A percentile compares a stretch with the other conserved stretches of the same genome.
phyloP scores from a whole-genome alignment of 768 basidiomycete species.

The Grammothele lineata region DNA sequence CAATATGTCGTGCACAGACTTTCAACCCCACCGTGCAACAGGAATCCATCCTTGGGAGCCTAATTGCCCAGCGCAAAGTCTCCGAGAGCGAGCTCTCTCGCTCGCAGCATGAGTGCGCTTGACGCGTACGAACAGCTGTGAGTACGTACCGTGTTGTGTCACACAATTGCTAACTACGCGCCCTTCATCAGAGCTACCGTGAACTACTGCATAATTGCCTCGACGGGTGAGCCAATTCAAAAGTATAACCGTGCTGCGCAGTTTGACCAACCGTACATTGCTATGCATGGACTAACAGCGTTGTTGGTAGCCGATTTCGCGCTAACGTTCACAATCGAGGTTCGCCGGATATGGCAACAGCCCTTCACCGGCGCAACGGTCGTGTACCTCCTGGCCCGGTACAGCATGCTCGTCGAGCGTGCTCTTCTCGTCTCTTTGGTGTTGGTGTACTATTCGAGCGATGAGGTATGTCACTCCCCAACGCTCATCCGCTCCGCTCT shows the following conservation, averaged over 20 bases:
- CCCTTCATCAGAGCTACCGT: too few species aligned
- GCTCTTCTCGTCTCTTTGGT: background rate
- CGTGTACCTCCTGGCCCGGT: background rate
- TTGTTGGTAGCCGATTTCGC: too few species aligned
- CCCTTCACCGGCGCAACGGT: conserved; percentile 1
- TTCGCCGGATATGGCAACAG: conserved; percentile 2
- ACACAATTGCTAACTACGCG: too few species aligned
- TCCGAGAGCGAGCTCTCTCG: too few species aligned
- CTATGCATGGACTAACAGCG: too few species aligned
- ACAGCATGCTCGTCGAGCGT: background rate
- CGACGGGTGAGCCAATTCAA: background rate
- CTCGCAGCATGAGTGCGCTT: too few species aligned
- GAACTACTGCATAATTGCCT: background rate
- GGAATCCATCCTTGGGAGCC: too few species aligned
- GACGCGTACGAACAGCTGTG: too few species aligned
- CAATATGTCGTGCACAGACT: too few species aligned
- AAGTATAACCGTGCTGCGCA: background rate
- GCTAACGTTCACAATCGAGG: background rate
- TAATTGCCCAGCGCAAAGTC: too few species aligned
- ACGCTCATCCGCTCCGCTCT: background rate
- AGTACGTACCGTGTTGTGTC: too few species aligned
- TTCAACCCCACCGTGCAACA: too few species aligned
- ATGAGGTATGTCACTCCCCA: background rate
- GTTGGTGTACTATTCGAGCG: background rate
- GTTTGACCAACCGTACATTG: background rate